Conservation (phyloP, 768 basidiomycete species). For the Auriscalpium orientale region DNA sequence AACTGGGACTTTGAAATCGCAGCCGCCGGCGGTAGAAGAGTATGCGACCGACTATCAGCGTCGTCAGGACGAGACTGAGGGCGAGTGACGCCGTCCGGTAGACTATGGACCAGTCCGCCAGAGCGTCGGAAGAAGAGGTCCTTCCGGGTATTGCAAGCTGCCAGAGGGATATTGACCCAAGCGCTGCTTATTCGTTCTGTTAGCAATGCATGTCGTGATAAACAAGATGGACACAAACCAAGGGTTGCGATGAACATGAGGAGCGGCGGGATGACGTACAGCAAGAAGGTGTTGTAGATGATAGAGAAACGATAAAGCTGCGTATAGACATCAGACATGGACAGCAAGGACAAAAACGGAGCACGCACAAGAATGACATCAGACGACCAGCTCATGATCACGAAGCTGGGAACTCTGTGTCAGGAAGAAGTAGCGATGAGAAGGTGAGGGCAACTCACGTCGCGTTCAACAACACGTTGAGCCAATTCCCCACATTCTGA, state of each 20-base stretch:
- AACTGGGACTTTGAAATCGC: background rate
- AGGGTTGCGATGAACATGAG: background rate
- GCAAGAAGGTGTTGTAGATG: background rate
- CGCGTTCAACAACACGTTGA: slow-evolving; percentile 17
- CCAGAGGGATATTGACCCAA: slow-evolving; percentile 14
- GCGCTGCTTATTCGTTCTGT: background rate
- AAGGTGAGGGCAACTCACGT: slow-evolving; percentile 15
- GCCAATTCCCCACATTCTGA: slow-evolving; percentile 9
- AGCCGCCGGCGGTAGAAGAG: background rate
- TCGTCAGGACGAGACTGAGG: slow-evolving; percentile 9
- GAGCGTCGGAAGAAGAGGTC: background rate
- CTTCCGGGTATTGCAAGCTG: slow-evolving; percentile 9
- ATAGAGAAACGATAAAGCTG: slow-evolving; percentile 2
- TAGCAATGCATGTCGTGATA: background rate
- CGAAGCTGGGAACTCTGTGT: slow-evolving; percentile 16
- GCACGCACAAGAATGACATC: slow-evolving; percentile 21
- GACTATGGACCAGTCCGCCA: slow-evolving; percentile 10
- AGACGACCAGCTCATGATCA: slow-evolving; percentile 22
- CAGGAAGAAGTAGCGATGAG: background rate
- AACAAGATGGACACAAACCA: background rate
- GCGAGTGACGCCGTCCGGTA: slow-evolving; percentile 15
- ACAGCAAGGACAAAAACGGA: background rate
- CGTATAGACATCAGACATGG: background rate
- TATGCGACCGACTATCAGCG: slow-evolving; percentile 8
- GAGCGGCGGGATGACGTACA: background rate